Evolutionary conservation across 371 early-diverging fungal species (phyloP).

Genomic region (Apophysomyces elegans): DNA sequence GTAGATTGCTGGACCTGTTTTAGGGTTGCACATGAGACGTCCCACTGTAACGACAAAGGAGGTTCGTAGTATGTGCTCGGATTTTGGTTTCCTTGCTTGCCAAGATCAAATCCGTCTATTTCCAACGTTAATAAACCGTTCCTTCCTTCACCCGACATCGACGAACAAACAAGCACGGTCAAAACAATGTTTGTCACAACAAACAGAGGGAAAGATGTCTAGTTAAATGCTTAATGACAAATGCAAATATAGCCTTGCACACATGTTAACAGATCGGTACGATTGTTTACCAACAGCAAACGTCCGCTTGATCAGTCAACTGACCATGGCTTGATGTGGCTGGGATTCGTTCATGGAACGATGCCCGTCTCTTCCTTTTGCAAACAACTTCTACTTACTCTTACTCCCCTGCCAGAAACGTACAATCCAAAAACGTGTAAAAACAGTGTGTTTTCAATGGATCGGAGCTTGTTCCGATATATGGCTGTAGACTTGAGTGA

Average conservation of each 20-base stretch:
- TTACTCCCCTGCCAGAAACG: not conserved
- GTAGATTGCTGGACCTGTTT: slow-evolving; percentile 1
- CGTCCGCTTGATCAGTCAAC: slow-evolving; percentile 6
- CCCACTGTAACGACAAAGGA: not conserved
- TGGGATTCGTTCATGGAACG: not conserved
- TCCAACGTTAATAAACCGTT: no score
- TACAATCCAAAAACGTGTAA: no score
- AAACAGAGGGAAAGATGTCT: no score
- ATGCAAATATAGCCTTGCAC: not conserved
- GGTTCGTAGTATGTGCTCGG: not conserved
- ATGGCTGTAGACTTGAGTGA: no score
- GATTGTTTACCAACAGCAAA: not conserved
- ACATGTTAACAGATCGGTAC: not conserved
- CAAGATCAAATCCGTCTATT: not conserved
- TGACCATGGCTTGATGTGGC: slow-evolving; percentile 11
- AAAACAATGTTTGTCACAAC: not conserved
- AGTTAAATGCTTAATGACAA: not conserved
- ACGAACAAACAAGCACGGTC: no score
- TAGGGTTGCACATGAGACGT: slow-evolving; percentile 7
- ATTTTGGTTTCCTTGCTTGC: not conserved
- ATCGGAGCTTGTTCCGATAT: no score
- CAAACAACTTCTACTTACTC: not conserved
- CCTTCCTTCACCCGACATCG: no score
- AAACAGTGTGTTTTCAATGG: no score
- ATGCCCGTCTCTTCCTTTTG: not conserved